A percentile compares a stretch with the other conserved stretches of the same genome.
phyloP scores from a whole-genome alignment of 768 basidiomycete genomes.

The Suillus alpinus region DNA sequence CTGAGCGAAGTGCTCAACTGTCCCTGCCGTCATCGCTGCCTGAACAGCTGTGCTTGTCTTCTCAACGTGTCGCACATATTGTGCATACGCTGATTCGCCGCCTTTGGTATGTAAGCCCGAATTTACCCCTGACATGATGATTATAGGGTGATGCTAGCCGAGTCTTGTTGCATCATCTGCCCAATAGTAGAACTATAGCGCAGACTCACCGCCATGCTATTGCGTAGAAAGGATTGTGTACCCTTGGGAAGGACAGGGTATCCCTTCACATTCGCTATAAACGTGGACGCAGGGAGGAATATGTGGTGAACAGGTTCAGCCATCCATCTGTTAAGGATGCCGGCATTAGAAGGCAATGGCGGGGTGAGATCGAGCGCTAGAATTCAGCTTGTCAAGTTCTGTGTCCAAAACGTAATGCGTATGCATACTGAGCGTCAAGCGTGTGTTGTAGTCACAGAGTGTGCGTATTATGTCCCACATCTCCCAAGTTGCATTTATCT shows the following conservation, averaged over 20 bases:
- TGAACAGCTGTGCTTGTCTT: constrained; percentile 68
- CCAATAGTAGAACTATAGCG: constrained; percentile 11
- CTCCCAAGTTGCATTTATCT: constrained; percentile 86
- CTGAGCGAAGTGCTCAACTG: constrained; percentile 86
- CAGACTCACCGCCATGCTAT: constrained; percentile 76
- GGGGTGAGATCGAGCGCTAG: constrained; percentile 90
- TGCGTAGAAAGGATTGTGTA: constrained; percentile 86
- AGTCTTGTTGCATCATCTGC: constrained; percentile 16
- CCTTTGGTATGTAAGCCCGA: constrained; percentile 70
- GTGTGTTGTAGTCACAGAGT: constrained; percentile 79
- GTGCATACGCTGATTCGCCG: constrained; percentile 82
- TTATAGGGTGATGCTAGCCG: constrained; percentile 75
- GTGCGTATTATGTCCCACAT: constrained; percentile 97
- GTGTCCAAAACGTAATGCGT: constrained; percentile 6
- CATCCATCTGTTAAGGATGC: constrained; percentile 82
- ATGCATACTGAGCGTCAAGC: constrained; percentile 66
- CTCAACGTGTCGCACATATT: constrained; percentile 84
- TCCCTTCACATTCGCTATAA: constrained; percentile 93
- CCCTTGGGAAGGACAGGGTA: constrained; percentile 96
- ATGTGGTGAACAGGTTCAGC: constrained; percentile 91
- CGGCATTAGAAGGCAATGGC: constrained; percentile 75
- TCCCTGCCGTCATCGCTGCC: constrained; percentile 62
- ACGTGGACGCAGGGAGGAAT: constrained; percentile 85
- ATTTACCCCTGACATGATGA: constrained; percentile 75
- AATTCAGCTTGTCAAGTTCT: constrained; percentile 13